Conservation (phyloP, 2,329 filamentous ascomycete species). For the Stenocarpella maydis region DNA sequence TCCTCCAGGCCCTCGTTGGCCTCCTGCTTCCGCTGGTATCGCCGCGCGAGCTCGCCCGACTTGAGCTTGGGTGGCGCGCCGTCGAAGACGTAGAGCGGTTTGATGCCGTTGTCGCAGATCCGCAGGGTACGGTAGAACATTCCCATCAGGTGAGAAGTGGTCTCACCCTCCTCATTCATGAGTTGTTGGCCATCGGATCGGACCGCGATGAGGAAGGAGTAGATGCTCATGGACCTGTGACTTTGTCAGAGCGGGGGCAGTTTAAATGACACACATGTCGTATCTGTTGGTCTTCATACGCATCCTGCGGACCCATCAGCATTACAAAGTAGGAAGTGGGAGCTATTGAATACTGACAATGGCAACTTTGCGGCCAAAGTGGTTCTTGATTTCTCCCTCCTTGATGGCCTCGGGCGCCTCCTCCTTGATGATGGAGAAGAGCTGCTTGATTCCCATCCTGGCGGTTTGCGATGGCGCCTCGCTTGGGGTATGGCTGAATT, state of each 20-base stretch:
- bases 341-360: conserved; percentile 71
- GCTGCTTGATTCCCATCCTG: conserved; percentile 73
- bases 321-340: background rate
- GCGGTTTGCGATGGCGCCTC: conserved; percentile 26
- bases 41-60: conserved; percentile 94
- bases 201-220: conserved; percentile 97
- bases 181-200: conserved; percentile 96
- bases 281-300: conserved; percentile 50
- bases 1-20: conserved; percentile 91
- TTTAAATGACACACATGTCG: background rate
- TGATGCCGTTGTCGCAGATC: conserved; percentile 99
- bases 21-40: conserved; percentile 93
- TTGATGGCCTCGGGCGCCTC: conserved; percentile 96
- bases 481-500: background rate
- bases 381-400: conserved; percentile 97
- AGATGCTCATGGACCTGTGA: conserved; percentile 92
- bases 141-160: conserved; percentile 97
- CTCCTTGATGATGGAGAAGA: conserved; percentile 85
- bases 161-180: conserved; percentile 93
- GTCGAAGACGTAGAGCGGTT: conserved; percentile 97
- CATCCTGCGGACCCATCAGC: conserved; percentile 55
- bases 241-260: conserved; percentile 32
- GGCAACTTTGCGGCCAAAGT: conserved; percentile 97
- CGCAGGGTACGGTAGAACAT: conserved; percentile 99
- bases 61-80: conserved; percentile 97